Evolutionary conservation across 176 grass and related monocot genomes (phyloP).

Genomic region (Pontederia crassipes): DNA sequence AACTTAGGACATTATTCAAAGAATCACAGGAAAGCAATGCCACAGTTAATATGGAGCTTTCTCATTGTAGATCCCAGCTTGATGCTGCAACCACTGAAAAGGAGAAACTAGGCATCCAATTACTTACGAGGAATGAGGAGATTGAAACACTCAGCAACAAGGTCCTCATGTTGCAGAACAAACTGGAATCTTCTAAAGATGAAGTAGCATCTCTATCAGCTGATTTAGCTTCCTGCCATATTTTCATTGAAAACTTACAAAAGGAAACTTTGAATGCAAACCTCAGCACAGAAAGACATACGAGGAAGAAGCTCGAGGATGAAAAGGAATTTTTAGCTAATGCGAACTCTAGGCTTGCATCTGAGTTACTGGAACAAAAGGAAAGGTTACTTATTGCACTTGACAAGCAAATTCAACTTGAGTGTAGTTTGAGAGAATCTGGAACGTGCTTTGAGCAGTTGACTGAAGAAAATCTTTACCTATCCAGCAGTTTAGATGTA

Average conservation of each 20-base stretch:
- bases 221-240: slow-evolving; percentile 40
- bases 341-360: slow-evolving; percentile 48
- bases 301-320: slow-evolving; percentile 45
- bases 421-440: slow-evolving; percentile 47
- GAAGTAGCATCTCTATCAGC: slow-evolving; percentile 24
- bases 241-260: slow-evolving; percentile 43
- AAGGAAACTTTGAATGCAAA: slow-evolving; percentile 47
- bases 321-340: slow-evolving; percentile 41
- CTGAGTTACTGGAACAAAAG: slow-evolving; percentile 54
- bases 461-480: slow-evolving; percentile 51
- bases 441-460: slow-evolving; percentile 50
- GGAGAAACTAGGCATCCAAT: slow-evolving; percentile 36
- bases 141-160: slow-evolving; percentile 28
- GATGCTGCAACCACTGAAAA: slow-evolving; percentile 28
- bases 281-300: slow-evolving; percentile 7
- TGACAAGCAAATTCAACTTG: slow-evolving; percentile 45
- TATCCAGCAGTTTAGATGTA: slow-evolving; percentile 41
- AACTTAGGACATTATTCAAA: slow-evolving; percentile 36
- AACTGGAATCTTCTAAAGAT: slow-evolving; percentile 32
- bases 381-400: slow-evolving; percentile 46
- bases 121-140: slow-evolving; percentile 35
- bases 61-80: slow-evolving; percentile 52
- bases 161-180: slow-evolving; percentile 41
- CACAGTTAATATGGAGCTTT: slow-evolving; percentile 33
- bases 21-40: slow-evolving; percentile 44